A percentile compares a stretch with the other conserved stretches of the same genome.
phyloP scores from a whole-genome alignment of 2,329 filamentous ascomycete species.

The Cercospora sojina region DNA sequence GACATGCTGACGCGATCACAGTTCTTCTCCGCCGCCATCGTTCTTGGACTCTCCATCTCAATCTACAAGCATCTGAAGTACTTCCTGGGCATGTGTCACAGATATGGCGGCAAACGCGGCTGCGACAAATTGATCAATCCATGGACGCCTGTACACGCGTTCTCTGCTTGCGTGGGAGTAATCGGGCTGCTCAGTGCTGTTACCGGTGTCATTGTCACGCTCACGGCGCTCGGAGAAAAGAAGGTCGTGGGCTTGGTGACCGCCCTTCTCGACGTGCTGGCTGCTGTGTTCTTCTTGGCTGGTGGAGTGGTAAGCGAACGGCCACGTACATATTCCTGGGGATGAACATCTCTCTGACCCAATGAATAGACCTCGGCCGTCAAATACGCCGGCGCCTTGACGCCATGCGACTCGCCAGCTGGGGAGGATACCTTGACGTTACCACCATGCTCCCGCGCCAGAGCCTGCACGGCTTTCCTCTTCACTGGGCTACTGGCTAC shows the following conservation, averaged over 20 bases:
- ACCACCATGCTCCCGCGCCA: constrained; percentile 4
- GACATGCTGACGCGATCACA: not conserved
- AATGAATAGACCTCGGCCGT: not conserved
- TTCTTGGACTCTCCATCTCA: constrained; percentile 16
- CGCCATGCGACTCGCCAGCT: not conserved
- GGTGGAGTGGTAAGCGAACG: constrained; percentile 18
- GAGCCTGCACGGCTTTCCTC: constrained; percentile 16
- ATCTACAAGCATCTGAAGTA: not conserved
- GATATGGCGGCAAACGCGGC: not conserved
- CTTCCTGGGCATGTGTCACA: not conserved
- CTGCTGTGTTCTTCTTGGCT: constrained; percentile 22
- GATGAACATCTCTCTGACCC: not conserved
- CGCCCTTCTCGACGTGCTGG: constrained; percentile 12
- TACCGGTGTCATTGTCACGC: constrained; percentile 12
- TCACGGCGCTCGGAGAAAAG: constrained; percentile 1
- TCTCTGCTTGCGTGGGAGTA: constrained; percentile 14
- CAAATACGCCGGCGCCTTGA: not conserved
- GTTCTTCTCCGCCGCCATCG: constrained; percentile 15
- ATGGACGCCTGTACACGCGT: not conserved
- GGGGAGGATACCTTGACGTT: not conserved
- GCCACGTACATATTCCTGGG: too few relatives aligned
- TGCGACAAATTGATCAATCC: not conserved
- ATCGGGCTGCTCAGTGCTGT: constrained; percentile 17
- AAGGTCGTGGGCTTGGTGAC: constrained; percentile 6
- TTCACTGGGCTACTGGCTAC: constrained; percentile 16